These are phyloP conservation scores for Didymella lethalis DNA, from an alignment of 2,329 filamentous ascomycete genomes.

Conservation along the genomic window DNA sequence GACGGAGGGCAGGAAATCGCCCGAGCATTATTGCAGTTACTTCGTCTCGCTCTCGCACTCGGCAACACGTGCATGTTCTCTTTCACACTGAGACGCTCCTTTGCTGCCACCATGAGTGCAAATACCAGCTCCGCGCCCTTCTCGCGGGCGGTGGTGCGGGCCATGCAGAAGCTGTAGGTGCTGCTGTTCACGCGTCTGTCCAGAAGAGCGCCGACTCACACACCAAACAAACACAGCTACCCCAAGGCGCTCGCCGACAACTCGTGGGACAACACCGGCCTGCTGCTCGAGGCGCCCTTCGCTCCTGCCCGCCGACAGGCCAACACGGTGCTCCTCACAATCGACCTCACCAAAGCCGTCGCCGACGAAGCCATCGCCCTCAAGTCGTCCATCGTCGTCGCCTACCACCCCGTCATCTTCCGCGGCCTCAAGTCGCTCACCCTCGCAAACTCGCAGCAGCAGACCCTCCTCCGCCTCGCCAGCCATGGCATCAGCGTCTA, in stretches of 20 bases:
- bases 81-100: conserved; percentile 44
- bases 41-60: neutral
- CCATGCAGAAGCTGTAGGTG: conserved; percentile 80
- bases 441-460: conserved; percentile 83
- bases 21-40: conserved; percentile 9
- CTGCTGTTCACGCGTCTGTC: conserved; percentile 23
- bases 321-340: conserved; percentile 79
- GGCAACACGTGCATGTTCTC: conserved; percentile 41
- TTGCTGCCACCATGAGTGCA: conserved; percentile 50
- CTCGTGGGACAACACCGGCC: conserved; percentile 95
- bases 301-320: conserved; percentile 63
- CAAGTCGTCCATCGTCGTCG: conserved; percentile 79
- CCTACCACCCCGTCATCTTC: conserved; percentile 98
- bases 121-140: conserved; percentile 64
- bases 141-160: conserved; percentile 72
- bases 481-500: conserved; percentile 93
- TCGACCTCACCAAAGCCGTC: conserved; percentile 89
- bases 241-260: conserved; percentile 88
- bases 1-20: conserved; percentile 1
- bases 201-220: conserved; percentile 7
- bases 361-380: conserved; percentile 86
- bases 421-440: conserved; percentile 88
- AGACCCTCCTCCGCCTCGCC: conserved; percentile 80
- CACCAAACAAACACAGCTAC: conserved; percentile 65
- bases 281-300: conserved; percentile 74